Conservation (phyloP, 176 grass and related monocot genomes). For the Triticum aestivum region DNA sequence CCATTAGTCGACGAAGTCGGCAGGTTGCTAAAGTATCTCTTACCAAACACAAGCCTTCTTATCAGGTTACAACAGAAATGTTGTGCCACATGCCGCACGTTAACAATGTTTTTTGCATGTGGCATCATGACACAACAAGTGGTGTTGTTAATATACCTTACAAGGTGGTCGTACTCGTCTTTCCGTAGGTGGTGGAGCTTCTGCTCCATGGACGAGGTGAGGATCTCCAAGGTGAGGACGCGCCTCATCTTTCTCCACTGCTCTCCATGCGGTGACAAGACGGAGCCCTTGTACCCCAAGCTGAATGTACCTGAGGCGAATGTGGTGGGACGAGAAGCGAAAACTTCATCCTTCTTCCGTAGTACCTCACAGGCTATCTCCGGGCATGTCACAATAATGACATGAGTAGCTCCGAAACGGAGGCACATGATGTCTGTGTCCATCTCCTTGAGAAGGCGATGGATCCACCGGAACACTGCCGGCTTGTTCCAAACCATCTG, state of each 20-base stretch:
- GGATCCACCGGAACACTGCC: slow-evolving; percentile 8
- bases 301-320: background rate
- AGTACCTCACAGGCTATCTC: background rate
- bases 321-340: background rate
- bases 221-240: slow-evolving; percentile 9
- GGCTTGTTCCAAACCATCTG: slow-evolving; percentile 10
- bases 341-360: background rate
- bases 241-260: slow-evolving; percentile 44
- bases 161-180: slow-evolving; percentile 28
- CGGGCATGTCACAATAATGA: background rate
- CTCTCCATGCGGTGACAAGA: background rate
- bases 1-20: background rate
- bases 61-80: slow-evolving; percentile 45
- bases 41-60: slow-evolving; percentile 36
- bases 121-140: background rate
- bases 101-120: background rate
- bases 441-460: background rate
- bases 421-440: background rate
- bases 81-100: background rate
- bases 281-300: background rate
- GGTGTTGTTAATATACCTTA: background rate
- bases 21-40: slow-evolving; percentile 21
- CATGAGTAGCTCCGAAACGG: background rate
- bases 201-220: background rate
- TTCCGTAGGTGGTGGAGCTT: background rate